phyloP scores from a whole-genome alignment of 1,284 basidiomycete genomes.

The Entoloma clypeatum region DNA sequence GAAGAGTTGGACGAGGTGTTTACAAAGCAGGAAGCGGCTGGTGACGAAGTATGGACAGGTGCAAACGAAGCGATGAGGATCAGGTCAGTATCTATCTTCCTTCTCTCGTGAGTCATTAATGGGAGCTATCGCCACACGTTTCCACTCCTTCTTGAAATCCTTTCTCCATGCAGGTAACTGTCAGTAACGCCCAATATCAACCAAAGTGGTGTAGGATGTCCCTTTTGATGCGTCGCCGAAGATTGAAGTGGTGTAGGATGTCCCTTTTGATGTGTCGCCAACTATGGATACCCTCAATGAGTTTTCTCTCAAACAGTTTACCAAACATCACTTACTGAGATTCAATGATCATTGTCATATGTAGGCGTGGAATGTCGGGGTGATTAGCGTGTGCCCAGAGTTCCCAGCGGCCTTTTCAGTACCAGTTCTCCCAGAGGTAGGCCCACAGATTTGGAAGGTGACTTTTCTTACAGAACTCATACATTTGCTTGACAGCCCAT shows the following conservation, averaged over 20 bases:
- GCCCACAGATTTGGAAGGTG: slow-evolving; percentile 26
- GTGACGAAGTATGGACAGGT: slow-evolving; percentile 27
- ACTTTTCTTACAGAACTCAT: slow-evolving; percentile 25
- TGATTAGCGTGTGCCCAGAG: slow-evolving; percentile 20
- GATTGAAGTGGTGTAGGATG: slow-evolving; percentile 30
- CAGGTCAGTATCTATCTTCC: slow-evolving; percentile 24
- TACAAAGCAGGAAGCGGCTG: slow-evolving; percentile 33
- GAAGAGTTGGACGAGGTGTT: slow-evolving; percentile 30
- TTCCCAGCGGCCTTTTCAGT: slow-evolving; percentile 22
- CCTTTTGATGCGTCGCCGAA: slow-evolving; percentile 26
- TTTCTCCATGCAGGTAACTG: slow-evolving; percentile 28
- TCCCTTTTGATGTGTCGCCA: slow-evolving; percentile 32
- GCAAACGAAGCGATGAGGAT: slow-evolving; percentile 25
- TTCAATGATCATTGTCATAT: slow-evolving; percentile 6
- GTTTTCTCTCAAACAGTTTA: too few species aligned
- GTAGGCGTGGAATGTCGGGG: background rate
- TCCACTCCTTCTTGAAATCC: slow-evolving; percentile 30
- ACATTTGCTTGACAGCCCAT: slow-evolving; percentile 29
- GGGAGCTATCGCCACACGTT: slow-evolving; percentile 14
- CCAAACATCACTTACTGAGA: slow-evolving; percentile 8
- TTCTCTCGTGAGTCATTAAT: slow-evolving; percentile 23
- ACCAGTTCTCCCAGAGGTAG: slow-evolving; percentile 29
- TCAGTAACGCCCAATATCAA: slow-evolving; percentile 24
- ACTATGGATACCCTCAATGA: too few species aligned
- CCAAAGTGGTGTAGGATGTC: slow-evolving; percentile 22